Percentiles rank a stretch among this genome's conserved stretches.
These are phyloP conservation scores for Linum usitatissimum DNA, from an alignment of 345 rosid species.

Conservation along the genomic window DNA sequence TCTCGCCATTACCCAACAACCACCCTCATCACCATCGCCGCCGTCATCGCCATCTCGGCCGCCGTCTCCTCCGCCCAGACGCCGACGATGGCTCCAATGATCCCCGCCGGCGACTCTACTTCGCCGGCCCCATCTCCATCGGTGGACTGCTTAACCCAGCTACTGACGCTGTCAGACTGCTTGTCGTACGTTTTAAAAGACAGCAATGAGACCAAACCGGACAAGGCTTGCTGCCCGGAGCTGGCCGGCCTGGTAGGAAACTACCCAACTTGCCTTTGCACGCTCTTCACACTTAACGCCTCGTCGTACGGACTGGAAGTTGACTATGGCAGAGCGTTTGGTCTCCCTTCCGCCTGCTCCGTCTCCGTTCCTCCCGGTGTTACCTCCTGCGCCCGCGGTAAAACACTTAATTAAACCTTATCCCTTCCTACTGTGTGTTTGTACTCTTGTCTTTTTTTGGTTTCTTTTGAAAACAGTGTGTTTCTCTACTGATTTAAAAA, in stretches of 20 bases:
- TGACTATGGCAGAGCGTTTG: slow-evolving; percentile 38
- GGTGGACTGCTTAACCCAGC: slow-evolving; percentile 30
- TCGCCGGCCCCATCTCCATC: slow-evolving; percentile 15
- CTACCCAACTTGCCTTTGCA: slow-evolving; percentile 47
- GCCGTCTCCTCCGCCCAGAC: too few species aligned
- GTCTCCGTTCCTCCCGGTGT: slow-evolving; percentile 14
- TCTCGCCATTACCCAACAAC: too few species aligned
- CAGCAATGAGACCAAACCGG: slow-evolving; percentile 50
- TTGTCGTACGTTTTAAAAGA: slow-evolving; percentile 42
- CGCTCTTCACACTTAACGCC: slow-evolving; percentile 25
- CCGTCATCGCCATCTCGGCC: too few species aligned
- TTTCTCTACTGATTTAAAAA: too few species aligned
- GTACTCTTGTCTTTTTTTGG: background rate
- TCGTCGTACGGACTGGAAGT: slow-evolving; percentile 33
- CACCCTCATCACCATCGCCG: too few species aligned
- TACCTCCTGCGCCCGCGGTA: slow-evolving; percentile 10
- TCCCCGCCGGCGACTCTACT: background rate
- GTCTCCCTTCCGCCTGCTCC: slow-evolving; percentile 53
- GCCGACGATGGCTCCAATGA: slow-evolving; percentile 6
- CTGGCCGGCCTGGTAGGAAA: slow-evolving; percentile 61
- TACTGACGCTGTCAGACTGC: slow-evolving; percentile 61
- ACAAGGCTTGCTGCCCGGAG: slow-evolving; percentile 68
- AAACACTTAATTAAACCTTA: background rate
- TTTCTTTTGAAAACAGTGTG: too few species aligned
- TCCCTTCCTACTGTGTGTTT: background rate